Base-by-base conservation (phyloP, 2,329 filamentous ascomycete genomes). In the Tolypocladium ovalisporum region DNA sequence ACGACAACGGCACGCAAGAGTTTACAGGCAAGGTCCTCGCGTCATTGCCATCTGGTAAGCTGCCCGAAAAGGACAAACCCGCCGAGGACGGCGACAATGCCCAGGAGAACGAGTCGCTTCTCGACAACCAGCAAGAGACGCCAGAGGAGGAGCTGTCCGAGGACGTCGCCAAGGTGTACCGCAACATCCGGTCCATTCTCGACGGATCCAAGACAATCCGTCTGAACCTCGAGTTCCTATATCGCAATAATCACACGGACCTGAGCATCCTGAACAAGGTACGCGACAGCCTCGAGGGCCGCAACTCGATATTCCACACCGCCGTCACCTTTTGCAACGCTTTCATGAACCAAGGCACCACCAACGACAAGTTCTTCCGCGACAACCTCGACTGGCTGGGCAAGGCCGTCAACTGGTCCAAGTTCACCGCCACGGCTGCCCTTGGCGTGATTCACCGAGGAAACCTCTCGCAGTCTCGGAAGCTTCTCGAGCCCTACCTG, bases 351-450 rank as follows among this genome's bases (percentile, higher is more conserved):
- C 92, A 96, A 56, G 95, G 94, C 59, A 99, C 94, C 0, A 97
- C 93, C 0, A 94, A 96, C 66, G 94, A 99, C 75, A 95, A 93
- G 68, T 99, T 99, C 76, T 97, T 99, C 84, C 84, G 95, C 9
- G 91, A 97, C 68, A 99, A 99, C 70, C 76, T 99, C 29, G 94
- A 99, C 63, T 99, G 94, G 94, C 77, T 99, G 4, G 92, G 93
- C 60, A 99, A 97, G 78, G 94, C 94, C 32, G 91, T 97, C 53
- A 99, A 99, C 76, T 99, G 94, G 94, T 97, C 92, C 60, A 99
- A 99, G 71, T 99, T 99, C 71, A 97, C 94, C 0, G 94, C 94
- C 17, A 99, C 94, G 5, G 94, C 94, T 57, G 94, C 94, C 9
- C 79, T 99, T 7, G 94, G 94, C 71, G 94, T 97, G 55, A 97